Percentiles rank a stretch among this genome's conserved stretches.
These are phyloP conservation scores for Leccinum longicurvipes DNA, from an alignment of 768 basidiomycete species.

Conservation along the genomic window DNA sequence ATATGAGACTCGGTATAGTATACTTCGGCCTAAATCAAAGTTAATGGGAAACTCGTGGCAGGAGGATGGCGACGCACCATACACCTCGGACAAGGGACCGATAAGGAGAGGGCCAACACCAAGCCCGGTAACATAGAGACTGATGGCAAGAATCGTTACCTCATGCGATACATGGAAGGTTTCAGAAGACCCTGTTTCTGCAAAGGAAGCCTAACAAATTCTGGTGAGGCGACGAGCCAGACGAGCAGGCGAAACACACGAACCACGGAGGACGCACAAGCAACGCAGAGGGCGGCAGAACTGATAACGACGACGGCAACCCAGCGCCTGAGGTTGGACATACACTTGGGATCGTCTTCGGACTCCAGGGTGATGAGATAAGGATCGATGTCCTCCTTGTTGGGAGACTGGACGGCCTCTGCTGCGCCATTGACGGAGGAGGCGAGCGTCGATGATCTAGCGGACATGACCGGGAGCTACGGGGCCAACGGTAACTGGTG, in stretches of 20 bases:
- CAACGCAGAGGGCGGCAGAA: conserved; percentile 46
- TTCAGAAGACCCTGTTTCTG: conserved; percentile 55
- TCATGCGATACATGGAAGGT: conserved; percentile 52
- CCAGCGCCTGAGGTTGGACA: conserved; percentile 46
- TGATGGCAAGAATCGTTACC: conserved; percentile 48
- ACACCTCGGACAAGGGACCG: conserved; percentile 42
- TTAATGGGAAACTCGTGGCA: neutral
- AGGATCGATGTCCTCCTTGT: conserved; percentile 6
- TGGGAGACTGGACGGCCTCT: neutral
- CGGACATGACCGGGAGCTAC: conserved; percentile 1
- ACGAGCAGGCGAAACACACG: conserved; percentile 18
- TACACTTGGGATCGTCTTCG: conserved; percentile 41
- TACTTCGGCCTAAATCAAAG: conserved; percentile 45
- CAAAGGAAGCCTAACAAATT: conserved; percentile 49
- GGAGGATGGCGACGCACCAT: conserved; percentile 14
- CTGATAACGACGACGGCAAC: conserved; percentile 45
- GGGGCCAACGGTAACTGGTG: neutral
- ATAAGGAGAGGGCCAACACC: conserved; percentile 35
- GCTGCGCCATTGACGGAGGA: conserved; percentile 6
- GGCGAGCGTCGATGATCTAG: conserved; percentile 4
- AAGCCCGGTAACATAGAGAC: conserved; percentile 42
- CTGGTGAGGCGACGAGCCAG: neutral
- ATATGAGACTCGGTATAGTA: conserved; percentile 63
- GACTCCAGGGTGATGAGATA: conserved; percentile 38
- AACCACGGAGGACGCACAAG: conserved; percentile 57